Percentiles rank a stretch among this genome's conserved stretches.
phyloP scores from a whole-genome alignment of 495 filamentous ascomycete genomes.

The Xylaria bambusicola region DNA sequence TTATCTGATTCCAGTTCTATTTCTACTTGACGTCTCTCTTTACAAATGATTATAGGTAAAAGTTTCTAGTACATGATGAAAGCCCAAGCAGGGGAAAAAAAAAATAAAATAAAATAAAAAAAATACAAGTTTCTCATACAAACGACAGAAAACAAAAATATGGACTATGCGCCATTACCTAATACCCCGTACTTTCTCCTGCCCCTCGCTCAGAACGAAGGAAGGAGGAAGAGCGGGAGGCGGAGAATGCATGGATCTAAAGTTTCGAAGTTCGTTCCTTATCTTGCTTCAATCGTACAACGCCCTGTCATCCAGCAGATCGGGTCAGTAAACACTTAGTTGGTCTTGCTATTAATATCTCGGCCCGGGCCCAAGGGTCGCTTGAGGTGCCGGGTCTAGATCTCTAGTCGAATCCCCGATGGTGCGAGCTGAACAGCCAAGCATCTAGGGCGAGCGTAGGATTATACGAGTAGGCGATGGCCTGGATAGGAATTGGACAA shows the following conservation, averaged over 20 bases:
- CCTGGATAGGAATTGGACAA: neutral
- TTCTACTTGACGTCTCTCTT: too few relatives aligned
- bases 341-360: neutral
- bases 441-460: too few relatives aligned
- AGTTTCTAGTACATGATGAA: too few relatives aligned
- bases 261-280: conserved; percentile 25
- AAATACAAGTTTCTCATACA: neutral
- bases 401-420: too few relatives aligned
- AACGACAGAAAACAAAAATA: neutral
- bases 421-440: too few relatives aligned
- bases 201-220: too few relatives aligned
- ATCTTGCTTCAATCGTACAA: conserved; percentile 54
- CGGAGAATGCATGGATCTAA: conserved; percentile 1
- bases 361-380: too few relatives aligned
- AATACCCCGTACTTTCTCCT: neutral
- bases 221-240: too few relatives aligned
- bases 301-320: conserved; percentile 39
- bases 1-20: too few relatives aligned
- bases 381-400: too few relatives aligned
- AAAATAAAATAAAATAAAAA: too few relatives aligned
- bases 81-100: neutral
- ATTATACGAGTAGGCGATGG: neutral
- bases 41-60: too few relatives aligned
- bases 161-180: conserved; percentile 1
- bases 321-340: neutral